Evolutionary conservation across 345 rosid genomes (phyloP).

Genomic region (Hibiscus mutabilis): DNA sequence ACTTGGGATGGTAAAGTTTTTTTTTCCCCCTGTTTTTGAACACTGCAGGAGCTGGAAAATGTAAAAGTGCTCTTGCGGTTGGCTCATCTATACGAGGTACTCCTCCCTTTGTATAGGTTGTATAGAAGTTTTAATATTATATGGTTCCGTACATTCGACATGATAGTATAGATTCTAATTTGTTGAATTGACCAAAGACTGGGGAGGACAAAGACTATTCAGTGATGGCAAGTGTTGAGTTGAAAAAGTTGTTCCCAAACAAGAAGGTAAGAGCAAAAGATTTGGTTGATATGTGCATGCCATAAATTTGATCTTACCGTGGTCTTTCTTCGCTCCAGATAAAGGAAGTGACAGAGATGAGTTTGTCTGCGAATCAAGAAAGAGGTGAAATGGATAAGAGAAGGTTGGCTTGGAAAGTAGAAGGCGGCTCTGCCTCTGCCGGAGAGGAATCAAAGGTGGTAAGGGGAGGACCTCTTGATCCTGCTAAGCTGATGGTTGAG

Average conservation of each 20-base stretch:
- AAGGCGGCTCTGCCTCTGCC: conserved; percentile 27
- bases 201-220: conserved; percentile 86
- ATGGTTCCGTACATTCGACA: not conserved
- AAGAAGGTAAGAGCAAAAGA: conserved; percentile 46
- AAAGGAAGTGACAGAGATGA: conserved; percentile 55
- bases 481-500: conserved; percentile 32
- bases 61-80: conserved; percentile 73
- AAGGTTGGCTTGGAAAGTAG: conserved; percentile 71
- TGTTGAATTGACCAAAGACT: conserved; percentile 26
- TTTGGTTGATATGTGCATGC: not conserved
- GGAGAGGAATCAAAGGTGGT: conserved; percentile 31
- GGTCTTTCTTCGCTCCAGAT: conserved; percentile 33
- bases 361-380: conserved; percentile 83
- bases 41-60: conserved; percentile 63
- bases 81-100: conserved; percentile 90
- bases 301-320: not conserved
- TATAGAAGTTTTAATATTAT: not conserved
- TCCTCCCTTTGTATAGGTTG: conserved; percentile 12
- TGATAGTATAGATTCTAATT: not conserved
- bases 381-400: conserved; percentile 69
- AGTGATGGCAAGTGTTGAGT: conserved; percentile 61
- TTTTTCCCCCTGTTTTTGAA: not conserved
- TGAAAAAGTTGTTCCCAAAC: conserved; percentile 58
- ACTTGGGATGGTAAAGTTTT: not conserved
- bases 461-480: conserved; percentile 66